These are phyloP conservation scores for Pelargonium myrrhifolium DNA, from an alignment of 441 rosid species.

Conservation along the genomic window DNA sequence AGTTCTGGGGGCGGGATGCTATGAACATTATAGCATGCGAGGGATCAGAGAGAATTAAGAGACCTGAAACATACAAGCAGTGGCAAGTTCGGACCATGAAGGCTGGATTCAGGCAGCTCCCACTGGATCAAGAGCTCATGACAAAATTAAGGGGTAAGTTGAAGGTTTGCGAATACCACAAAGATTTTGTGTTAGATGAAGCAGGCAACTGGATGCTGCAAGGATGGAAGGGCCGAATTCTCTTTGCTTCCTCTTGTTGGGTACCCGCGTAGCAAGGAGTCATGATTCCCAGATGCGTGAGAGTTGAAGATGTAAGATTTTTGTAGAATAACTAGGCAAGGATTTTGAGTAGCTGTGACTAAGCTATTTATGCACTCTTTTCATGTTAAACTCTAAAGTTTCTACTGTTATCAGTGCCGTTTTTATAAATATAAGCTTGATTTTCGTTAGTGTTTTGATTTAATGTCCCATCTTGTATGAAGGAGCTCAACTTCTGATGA, in stretches of 20 bases:
- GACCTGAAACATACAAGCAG: slow-evolving; percentile 3
- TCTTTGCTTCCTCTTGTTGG: slow-evolving; percentile 2
- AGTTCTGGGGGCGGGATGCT: not conserved
- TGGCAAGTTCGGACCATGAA: not conserved
- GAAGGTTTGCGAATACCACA: not conserved
- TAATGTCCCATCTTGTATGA: too few relatives aligned
- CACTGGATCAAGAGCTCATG: not conserved
- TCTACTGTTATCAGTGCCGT: too few relatives aligned
- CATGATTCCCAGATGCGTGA: not conserved
- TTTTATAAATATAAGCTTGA: too few relatives aligned
- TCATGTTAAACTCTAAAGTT: too few relatives aligned
- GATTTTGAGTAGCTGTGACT: too few relatives aligned
- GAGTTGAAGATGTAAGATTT: not conserved
- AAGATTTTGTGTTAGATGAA: not conserved
- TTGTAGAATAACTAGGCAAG: too few relatives aligned
- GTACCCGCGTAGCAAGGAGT: not conserved
- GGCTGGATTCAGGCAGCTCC: not conserved
- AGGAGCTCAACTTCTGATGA: too few relatives aligned
- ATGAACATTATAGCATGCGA: not conserved
- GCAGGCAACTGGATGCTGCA: not conserved
- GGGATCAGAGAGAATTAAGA: not conserved
- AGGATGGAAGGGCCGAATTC: slow-evolving; percentile 5
- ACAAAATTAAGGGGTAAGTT: not conserved
- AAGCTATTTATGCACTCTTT: too few relatives aligned
- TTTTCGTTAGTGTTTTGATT: too few relatives aligned